phyloP scores from a whole-genome alignment of 495 filamentous ascomycete genomes.

The Thermochaetoides thermophila region DNA sequence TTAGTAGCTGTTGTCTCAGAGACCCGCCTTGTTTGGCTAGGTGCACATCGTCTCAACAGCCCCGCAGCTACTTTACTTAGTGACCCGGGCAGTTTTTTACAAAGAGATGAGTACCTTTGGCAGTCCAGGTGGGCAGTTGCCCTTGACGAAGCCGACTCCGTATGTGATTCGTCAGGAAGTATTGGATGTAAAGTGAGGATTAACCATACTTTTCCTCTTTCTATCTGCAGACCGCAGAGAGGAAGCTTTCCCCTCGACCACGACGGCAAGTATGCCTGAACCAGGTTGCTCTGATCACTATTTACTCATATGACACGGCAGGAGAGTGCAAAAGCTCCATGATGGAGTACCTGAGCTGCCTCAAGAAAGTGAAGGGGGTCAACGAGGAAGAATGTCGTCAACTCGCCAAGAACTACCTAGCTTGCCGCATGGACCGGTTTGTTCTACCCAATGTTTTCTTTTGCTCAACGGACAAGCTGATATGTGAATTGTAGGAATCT shows the following conservation, averaged over 20 bases:
- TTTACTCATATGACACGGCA: conserved; percentile 18
- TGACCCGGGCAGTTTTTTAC: no score
- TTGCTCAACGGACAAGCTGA: neutral
- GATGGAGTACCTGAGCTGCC: conserved; percentile 64
- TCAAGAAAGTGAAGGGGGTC: conserved; percentile 63
- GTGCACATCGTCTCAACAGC: no score
- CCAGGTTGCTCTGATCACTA: neutral
- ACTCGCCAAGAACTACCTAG: conserved; percentile 74
- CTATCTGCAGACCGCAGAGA: conserved; percentile 57
- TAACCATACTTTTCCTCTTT: neutral
- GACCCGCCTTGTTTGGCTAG: no score
- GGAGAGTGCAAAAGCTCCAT: conserved; percentile 91
- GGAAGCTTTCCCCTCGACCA: conserved; percentile 96
- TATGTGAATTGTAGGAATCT: conserved; percentile 51
- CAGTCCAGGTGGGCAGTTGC: conserved; percentile 57
- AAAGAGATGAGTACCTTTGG: conserved; percentile 64
- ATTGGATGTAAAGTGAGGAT: no score
- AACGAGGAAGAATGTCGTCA: conserved; percentile 76
- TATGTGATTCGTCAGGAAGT: no score
- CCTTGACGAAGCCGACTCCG: conserved; percentile 63
- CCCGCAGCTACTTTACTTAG: no score
- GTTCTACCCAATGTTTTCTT: neutral
- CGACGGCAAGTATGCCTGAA: conserved; percentile 45
- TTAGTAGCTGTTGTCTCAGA: no score
- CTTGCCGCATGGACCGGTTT: conserved; percentile 89